These are phyloP conservation scores for Pythium phragmitis DNA, from an alignment of 352 stramenopile genomes.

Conservation along the genomic window DNA sequence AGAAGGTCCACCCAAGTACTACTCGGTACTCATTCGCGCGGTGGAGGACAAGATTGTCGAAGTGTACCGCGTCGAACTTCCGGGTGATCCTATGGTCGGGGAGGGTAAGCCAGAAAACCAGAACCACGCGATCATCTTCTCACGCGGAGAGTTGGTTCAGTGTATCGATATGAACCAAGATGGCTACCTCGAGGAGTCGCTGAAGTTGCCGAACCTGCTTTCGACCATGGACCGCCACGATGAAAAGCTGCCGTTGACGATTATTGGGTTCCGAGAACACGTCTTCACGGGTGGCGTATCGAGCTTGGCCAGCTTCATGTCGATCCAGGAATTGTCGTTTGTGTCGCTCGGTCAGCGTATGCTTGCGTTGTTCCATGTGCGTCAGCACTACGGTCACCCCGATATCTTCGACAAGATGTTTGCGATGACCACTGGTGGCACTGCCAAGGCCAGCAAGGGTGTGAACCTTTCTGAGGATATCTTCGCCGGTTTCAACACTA, in stretches of 20 bases:
- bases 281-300: constrained; percentile 84
- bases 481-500: constrained; percentile 86
- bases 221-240: constrained; percentile 74
- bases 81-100: constrained; percentile 79
- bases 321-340: constrained; percentile 84
- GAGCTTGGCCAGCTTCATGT: constrained; percentile 86
- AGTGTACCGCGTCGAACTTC: constrained; percentile 80
- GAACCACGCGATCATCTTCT: constrained; percentile 89
- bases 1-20: constrained; percentile 83
- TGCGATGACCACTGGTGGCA: constrained; percentile 77
- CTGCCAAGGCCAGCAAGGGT: constrained; percentile 80
- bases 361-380: constrained; percentile 71
- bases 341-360: constrained; percentile 83
- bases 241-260: constrained; percentile 71
- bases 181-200: constrained; percentile 73
- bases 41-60: constrained; percentile 77
- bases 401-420: constrained; percentile 89
- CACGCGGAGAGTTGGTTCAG: constrained; percentile 80
- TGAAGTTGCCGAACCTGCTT: constrained; percentile 83
- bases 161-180: constrained; percentile 93
- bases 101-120: constrained; percentile 90
- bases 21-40: constrained; percentile 73
- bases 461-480: constrained; percentile 89
- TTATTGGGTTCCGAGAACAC: constrained; percentile 86
- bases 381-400: constrained; percentile 85